phyloP scores from a whole-genome alignment of 2,329 filamentous ascomycete species.

The Dryadomyces quercus-mongolicae region DNA sequence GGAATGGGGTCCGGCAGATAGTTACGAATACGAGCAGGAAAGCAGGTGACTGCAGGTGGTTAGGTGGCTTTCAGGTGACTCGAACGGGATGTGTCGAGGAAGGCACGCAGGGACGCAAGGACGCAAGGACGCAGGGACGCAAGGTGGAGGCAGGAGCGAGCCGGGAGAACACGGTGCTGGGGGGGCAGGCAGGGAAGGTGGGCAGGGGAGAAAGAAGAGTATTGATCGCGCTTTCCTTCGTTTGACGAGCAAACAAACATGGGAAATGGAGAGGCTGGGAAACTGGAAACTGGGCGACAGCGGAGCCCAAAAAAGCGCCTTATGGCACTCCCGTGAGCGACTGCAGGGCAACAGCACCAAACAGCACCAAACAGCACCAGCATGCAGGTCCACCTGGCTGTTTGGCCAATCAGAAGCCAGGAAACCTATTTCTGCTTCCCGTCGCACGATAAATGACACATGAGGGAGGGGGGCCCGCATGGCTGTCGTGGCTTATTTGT shows the following conservation, averaged over 20 bases:
- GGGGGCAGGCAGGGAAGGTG: neutral
- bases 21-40: no score
- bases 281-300: neutral
- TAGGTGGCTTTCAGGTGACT: no score
- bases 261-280: slow-evolving; percentile 24
- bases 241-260: neutral
- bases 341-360: neutral
- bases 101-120: neutral
- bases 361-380: neutral
- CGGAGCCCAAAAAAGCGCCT: neutral
- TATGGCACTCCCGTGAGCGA: neutral
- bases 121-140: neutral
- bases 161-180: neutral
- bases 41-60: neutral
- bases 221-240: neutral
- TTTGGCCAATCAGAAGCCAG: neutral
- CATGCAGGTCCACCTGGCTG: neutral
- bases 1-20: neutral
- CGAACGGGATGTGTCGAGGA: neutral
- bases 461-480: neutral
- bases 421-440: neutral
- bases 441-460: neutral
- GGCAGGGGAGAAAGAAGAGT: neutral
- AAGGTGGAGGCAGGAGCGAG: neutral
- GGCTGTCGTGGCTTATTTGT: neutral